Base-by-base conservation (phyloP, 2,329 filamentous ascomycete genomes). In the Orbilia ellipsospora region DNA sequence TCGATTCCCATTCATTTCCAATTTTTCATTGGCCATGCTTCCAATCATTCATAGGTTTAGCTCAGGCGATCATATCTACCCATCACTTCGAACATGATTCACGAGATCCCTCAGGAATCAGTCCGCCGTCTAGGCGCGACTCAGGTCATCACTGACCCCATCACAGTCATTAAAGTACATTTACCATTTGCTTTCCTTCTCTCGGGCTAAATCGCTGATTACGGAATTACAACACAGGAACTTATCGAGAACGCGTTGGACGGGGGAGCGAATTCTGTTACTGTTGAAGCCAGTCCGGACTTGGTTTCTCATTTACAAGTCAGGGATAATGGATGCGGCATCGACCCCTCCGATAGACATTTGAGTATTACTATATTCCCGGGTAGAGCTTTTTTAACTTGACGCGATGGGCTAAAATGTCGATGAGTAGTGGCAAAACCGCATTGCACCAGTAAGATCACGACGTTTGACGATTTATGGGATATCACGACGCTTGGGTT, bases 221-320 rank as follows among this genome's bases (percentile, higher is more conserved):
- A 16, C 23, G 4, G 13, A 57, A 62, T 45, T 69, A 44, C 72
- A 75, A 75, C 72, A 61, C 54, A 75, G 80, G 89, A 91, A 80
- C 85, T 91, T 45, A 81, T 91, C 45, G 89, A 91, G 75, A 91
- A 91, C 80, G 85, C 88, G n/a, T 83, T 91, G 10, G 89, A 91
- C 81, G 88, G 88, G 4, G 83, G 84, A 54, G 87, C 89, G 0
- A 86, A 86, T 1, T 85, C 85, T 0, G 82, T 91, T 44, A 83
- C 84, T 8, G 81, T 91, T 42, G 88, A 90, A 73, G 84, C 90
- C 5, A 85, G 86, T 12, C 79, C 82, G 55, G 89, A 90, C 78
- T 86, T 87, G 0, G 80, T 90, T 61, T 88, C 89, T 78, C 79
- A 85, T n/a, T 86, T 91, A 31, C 87, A 89, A 77, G 85, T 90